Evolutionary conservation across 345 rosid species (phyloP).

Genomic region (Acer yangbiense): DNA sequence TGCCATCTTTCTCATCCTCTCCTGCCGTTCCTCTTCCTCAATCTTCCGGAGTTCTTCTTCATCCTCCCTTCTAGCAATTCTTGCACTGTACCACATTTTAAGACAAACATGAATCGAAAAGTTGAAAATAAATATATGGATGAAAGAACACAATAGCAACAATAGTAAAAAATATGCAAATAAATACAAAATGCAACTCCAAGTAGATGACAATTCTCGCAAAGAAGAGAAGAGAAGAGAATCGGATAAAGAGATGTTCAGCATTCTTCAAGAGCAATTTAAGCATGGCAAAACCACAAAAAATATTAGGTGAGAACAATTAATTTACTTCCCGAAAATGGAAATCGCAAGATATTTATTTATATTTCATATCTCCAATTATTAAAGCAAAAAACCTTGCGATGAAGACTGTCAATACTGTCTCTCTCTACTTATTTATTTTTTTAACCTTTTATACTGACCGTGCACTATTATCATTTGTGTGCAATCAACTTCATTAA

Average conservation of each 20-base stretch:
- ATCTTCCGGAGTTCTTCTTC: constrained; percentile 60
- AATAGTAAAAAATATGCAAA: not conserved
- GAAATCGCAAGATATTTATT: not conserved
- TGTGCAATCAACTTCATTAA: not conserved
- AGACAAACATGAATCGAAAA: not conserved
- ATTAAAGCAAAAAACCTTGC: not conserved
- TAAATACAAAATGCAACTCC: not conserved
- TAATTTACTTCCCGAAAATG: not conserved
- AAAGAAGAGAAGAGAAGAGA: not conserved
- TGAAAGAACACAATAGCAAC: not conserved
- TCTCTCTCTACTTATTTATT: too few species aligned
- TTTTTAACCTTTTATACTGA: not conserved
- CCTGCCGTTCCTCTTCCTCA: constrained; percentile 71
- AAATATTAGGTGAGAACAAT: not conserved
- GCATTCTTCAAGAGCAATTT: not conserved
- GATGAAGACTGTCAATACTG: too few species aligned
- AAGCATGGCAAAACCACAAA: not conserved
- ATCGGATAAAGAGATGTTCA: not conserved
- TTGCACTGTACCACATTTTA: constrained; percentile 49
- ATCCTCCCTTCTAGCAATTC: constrained; percentile 69
- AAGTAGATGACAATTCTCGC: not conserved
- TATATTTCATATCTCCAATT: not conserved
- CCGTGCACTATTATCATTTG: not conserved
- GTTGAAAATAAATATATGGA: not conserved
- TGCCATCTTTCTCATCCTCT: constrained; percentile 41